Percentiles rank a stretch among this genome's conserved stretches.
Conservation (phyloP, 1,284 basidiomycete genomes). For the Cutaneotrichosporon sp. region DNA sequence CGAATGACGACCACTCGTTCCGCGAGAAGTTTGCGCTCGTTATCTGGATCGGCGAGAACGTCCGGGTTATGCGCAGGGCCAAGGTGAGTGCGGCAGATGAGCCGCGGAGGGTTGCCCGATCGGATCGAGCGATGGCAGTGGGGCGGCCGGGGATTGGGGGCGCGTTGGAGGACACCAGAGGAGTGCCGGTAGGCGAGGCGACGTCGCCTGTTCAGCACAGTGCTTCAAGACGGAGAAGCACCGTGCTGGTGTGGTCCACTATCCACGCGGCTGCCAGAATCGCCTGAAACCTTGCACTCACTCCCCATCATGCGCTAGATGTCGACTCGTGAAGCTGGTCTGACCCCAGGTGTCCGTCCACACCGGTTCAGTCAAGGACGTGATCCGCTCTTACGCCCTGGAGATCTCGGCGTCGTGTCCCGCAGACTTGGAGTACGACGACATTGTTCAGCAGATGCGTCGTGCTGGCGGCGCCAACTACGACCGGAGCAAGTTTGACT, state of each 20-base stretch:
- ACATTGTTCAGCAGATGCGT: slow-evolving; percentile 42
- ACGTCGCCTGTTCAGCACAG: too few species aligned
- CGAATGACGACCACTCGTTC: slow-evolving; percentile 68
- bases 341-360: slow-evolving; percentile 76
- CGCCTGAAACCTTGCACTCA: too few species aligned
- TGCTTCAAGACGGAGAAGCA: too few species aligned
- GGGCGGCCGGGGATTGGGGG: not conserved
- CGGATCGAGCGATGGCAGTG: not conserved
- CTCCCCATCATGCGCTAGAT: too few species aligned
- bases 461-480: slow-evolving; percentile 52
- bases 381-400: slow-evolving; percentile 74
- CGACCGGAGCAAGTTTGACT: slow-evolving; percentile 52
- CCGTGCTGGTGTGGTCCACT: too few species aligned
- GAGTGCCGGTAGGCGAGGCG: too few species aligned
- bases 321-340: not conserved
- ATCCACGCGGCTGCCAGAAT: too few species aligned
- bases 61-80: slow-evolving; percentile 85
- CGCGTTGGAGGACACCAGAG: not conserved
- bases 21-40: slow-evolving; percentile 88
- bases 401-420: slow-evolving; percentile 77
- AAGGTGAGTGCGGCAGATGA: slow-evolving; percentile 61
- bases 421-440: slow-evolving; percentile 66
- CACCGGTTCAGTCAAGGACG: slow-evolving; percentile 75
- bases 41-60: slow-evolving; percentile 80
- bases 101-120: too few species aligned